phyloP scores from a whole-genome alignment of 1,139 yeast genomes.

The Debaryomycetaceae sp. region DNA sequence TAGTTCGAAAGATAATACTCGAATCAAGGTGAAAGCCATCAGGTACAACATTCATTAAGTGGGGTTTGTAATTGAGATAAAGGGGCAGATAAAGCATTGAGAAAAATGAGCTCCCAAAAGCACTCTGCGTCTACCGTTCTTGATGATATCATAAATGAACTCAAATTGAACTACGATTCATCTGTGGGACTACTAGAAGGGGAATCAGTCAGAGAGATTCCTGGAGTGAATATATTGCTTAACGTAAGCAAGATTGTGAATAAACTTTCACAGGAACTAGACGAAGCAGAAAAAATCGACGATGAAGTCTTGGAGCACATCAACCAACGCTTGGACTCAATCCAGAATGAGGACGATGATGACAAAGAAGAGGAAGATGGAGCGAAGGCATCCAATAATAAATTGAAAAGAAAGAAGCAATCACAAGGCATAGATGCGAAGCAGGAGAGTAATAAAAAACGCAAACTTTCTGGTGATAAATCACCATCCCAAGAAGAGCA shows the following conservation, averaged over 20 bases:
- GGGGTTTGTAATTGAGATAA: too few relatives aligned
- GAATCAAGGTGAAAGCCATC: not conserved
- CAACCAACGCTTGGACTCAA: slow-evolving; percentile 4
- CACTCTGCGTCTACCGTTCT: slow-evolving; percentile 43
- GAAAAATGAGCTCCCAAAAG: slow-evolving; percentile 14
- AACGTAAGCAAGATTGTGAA: slow-evolving; percentile 46
- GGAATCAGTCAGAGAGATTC: slow-evolving; percentile 45
- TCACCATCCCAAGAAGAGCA: slow-evolving; percentile 7
- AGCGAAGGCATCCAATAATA: slow-evolving; percentile 2
- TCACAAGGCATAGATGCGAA: not conserved
- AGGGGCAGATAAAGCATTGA: not conserved
- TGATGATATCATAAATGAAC: slow-evolving; percentile 49
- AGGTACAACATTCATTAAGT: too few relatives aligned
- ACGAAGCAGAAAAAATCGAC: slow-evolving; percentile 45
- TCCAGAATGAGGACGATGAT: not conserved
- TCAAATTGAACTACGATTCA: slow-evolving; percentile 54
- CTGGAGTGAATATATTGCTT: slow-evolving; percentile 42
- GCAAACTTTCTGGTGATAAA: not conserved
- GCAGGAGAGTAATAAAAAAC: not conserved
- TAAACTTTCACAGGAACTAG: slow-evolving; percentile 48
- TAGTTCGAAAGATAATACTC: not conserved
- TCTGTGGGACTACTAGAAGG: slow-evolving; percentile 62
- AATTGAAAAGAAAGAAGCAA: slow-evolving; percentile 5
- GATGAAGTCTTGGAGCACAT: slow-evolving; percentile 28
- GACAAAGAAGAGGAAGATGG: slow-evolving; percentile 4